A percentile compares a stretch with the other conserved stretches of the same genome.
phyloP scores from a whole-genome alignment of 179 eudicot genomes.

The Beta corolliflora region DNA sequence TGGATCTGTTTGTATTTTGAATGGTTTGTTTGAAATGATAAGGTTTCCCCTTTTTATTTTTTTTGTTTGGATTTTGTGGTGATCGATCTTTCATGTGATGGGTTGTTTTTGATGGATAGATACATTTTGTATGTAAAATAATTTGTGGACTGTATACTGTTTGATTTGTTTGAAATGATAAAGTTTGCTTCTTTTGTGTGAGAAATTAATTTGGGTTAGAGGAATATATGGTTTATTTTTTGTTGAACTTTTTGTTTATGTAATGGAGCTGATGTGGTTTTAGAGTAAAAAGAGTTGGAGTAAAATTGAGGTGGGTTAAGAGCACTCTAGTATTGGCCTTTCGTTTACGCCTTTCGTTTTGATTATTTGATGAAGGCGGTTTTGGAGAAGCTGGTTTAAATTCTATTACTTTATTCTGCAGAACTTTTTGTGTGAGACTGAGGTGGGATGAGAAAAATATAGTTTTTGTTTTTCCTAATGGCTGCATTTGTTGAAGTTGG shows the following conservation, averaged over 20 bases:
- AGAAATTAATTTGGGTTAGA: too few species aligned
- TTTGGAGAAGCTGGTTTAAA: too few species aligned
- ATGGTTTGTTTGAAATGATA: background rate
- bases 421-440: too few species aligned
- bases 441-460: too few species aligned
- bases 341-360: too few species aligned
- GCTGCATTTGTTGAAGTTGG: too few species aligned
- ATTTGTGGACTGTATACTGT: too few species aligned
- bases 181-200: too few species aligned
- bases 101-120: background rate
- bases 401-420: too few species aligned
- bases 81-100: background rate
- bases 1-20: background rate
- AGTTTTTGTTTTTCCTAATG: too few species aligned
- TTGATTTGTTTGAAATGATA: background rate
- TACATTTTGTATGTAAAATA: background rate
- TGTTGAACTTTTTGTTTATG: too few species aligned
- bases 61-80: background rate
- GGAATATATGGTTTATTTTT: too few species aligned
- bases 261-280: background rate
- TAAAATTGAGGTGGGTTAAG: background rate
- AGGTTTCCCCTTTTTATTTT: background rate
- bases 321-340: background rate
- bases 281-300: background rate
- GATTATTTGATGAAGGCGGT: background rate